Evolutionary conservation across 2,329 filamentous ascomycete species (phyloP), one percentile per base, ranked within the genome.

Genomic region (Neopestalotiopsis rosae): DNA sequence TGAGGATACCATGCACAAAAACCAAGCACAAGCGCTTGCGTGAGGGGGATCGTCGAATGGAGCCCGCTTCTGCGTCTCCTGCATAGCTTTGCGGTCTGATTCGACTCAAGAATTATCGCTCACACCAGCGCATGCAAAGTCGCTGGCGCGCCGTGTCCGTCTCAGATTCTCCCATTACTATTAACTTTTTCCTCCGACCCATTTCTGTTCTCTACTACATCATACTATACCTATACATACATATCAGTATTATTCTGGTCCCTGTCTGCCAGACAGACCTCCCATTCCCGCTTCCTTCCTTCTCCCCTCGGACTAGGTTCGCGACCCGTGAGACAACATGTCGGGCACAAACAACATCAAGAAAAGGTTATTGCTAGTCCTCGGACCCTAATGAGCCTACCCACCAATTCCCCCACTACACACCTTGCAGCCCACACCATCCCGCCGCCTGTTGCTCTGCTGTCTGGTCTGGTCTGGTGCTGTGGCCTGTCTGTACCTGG

Each of bases 391-490:
- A 65, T 65, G 52, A 28, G 57, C 63, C 63, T 57, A 65, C 45
- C 28, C 49, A 56, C 67, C 40, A 52, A 20, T 58, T 52, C 62
- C 40, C 56, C 59, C 59, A 49, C 61, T 34, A 58, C 61, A 65
- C 59, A 52, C 56, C 67, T 61, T 61, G 61, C 70, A 67, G 68
- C 61, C 68, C 69, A 70, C n/a, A 59, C 30, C 71, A 64, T 65
- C 68, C 71, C 67, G 58, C 65, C 67, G 63, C 64, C 67, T 72
- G 49, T 57, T 40, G 6, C 32, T 9, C 3, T 45, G 61, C 61
- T 64, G 61, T 14, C 28, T 5, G n/a, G 34, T 28, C 56, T 20
- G 52, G 13, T 58, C 12, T 30, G n/a, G 56, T 30, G n/a, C n/a
- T 30, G 56, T 24, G 56, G 12, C 9, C 42, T 58, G 12, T 57